Conservation (phyloP, 495 filamentous ascomycete genomes). For the Pseudomonodictys pantanalensis region DNA sequence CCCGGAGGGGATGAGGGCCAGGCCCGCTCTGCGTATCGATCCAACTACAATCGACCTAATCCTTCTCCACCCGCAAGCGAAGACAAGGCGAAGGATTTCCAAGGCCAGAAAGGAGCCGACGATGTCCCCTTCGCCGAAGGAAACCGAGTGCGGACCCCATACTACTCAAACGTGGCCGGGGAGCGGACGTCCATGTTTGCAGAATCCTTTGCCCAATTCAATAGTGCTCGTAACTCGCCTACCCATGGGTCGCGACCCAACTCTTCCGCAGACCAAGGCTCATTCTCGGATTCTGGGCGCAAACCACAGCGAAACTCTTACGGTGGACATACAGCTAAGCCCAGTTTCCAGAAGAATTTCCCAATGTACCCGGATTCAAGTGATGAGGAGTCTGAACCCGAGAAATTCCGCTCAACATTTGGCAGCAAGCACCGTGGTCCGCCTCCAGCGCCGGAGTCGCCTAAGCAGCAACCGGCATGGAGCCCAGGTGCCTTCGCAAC, state of each 20-base stretch:
- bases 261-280: neutral
- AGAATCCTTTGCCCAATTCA: constrained; percentile 21
- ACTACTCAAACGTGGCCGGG: constrained; percentile 9
- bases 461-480: constrained; percentile 7
- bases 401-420: neutral
- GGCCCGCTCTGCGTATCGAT: constrained; percentile 20
- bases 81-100: constrained; percentile 48
- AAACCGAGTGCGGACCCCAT: constrained; percentile 25
- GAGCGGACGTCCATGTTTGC: constrained; percentile 29
- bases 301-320: constrained; percentile 3
- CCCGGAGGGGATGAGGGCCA: constrained; percentile 36
- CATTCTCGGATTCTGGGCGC: constrained; percentile 17
- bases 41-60: constrained; percentile 11
- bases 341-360: constrained; percentile 4
- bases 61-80: constrained; percentile 44
- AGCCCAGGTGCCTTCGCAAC: neutral
- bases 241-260: neutral
- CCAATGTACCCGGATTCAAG: neutral
- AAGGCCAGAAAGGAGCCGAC: constrained; percentile 1
- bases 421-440: neutral
- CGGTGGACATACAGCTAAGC: constrained; percentile 10
- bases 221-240: constrained; percentile 30
- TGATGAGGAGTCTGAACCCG: constrained; percentile 8
- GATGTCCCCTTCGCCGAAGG: constrained; percentile 24
- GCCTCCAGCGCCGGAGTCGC: constrained; percentile 18